Percentiles rank a stretch among this genome's conserved stretches.
Evolutionary conservation across 2,329 filamentous ascomycete species (phyloP).

Genomic region (Penicillium sp.): DNA sequence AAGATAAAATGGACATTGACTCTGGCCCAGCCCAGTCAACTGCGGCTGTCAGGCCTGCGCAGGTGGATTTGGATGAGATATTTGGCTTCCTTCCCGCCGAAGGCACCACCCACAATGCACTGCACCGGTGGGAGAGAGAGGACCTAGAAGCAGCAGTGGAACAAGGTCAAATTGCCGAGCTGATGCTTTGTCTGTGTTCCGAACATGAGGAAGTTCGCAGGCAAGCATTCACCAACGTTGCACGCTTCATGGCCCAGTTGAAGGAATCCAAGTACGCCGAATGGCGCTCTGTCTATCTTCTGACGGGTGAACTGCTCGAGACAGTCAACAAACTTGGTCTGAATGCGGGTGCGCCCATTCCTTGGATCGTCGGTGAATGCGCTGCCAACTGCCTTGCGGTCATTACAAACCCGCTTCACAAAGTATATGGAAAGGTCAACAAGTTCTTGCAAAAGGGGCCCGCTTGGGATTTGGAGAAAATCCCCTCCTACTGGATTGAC

Average conservation of each 20-base stretch:
- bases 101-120: constrained; percentile 47
- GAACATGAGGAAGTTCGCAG: constrained; percentile 74
- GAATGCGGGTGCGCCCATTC: constrained; percentile 57
- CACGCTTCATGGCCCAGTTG: constrained; percentile 54
- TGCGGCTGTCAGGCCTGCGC: constrained; percentile 13
- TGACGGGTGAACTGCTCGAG: constrained; percentile 79
- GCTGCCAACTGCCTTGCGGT: constrained; percentile 71
- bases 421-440: constrained; percentile 85
- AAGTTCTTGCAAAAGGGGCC: constrained; percentile 79
- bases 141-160: constrained; percentile 78
- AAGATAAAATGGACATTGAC: constrained; percentile 25
- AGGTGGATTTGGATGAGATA: constrained; percentile 56
- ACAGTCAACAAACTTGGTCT: constrained; percentile 65
- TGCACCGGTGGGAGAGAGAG: constrained; percentile 72
- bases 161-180: constrained; percentile 70
- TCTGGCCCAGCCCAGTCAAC: constrained; percentile 9
- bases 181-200: constrained; percentile 78
- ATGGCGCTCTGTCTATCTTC: constrained; percentile 75
- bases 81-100: constrained; percentile 56
- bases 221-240: constrained; percentile 61
- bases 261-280: constrained; percentile 73
- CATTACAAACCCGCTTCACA: constrained; percentile 75
- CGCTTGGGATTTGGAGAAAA: constrained; percentile 66
- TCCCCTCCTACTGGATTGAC: constrained; percentile 65
- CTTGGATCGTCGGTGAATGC: constrained; percentile 77